Evolutionary conservation across 2,329 filamentous ascomycete species (phyloP), one percentile per base, ranked within the genome.

Genomic region (Bisporella sp.): DNA sequence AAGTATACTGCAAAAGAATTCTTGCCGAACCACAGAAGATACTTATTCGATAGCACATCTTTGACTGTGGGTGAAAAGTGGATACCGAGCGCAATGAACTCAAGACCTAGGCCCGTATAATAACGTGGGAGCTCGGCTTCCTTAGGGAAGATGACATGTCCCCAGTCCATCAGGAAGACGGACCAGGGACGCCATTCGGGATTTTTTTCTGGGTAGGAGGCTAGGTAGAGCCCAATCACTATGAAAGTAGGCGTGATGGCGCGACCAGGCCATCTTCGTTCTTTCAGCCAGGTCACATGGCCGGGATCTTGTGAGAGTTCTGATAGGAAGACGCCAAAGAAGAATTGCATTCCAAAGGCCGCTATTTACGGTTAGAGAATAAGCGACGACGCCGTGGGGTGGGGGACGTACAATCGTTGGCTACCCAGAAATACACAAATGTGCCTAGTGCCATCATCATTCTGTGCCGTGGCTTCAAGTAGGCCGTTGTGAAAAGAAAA

Each of bases 1-100:
- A 85, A 72, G 59, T 84, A 84, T 11, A 85, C 77, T 1, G 81
- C 79, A 59, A 84, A 84, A 42, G 77, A 81, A 66, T 83, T 76
- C 59, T 77, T 78, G 42, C 81, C 81, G 9, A 84, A 73, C 74
- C 79, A 84, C 42, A 81, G 71, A 41, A 84, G 73, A 49, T 73
- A 71, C 32, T 72, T 73, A 51, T 73, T 74, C 4, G 77, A 77
- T 3, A 84, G 71, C 1, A 76, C 56, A 46, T 71, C 71, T 54
- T 80, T 79, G 31, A 76, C 66, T 31, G 66, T 62, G 1, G 72
- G 70, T 0, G 74, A 79, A 57, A 78, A 74, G 59, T 80, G 71
- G 53, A 79, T 70, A 7, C 73, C 75, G 5, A 79, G 59, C 4
- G 73, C 67, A 46, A 80, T 69, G 28, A 75, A 67, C 5, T 73